These are phyloP conservation scores for Fusarium lyarnte DNA, from an alignment of 2,329 filamentous ascomycete species.

Conservation along the genomic window DNA sequence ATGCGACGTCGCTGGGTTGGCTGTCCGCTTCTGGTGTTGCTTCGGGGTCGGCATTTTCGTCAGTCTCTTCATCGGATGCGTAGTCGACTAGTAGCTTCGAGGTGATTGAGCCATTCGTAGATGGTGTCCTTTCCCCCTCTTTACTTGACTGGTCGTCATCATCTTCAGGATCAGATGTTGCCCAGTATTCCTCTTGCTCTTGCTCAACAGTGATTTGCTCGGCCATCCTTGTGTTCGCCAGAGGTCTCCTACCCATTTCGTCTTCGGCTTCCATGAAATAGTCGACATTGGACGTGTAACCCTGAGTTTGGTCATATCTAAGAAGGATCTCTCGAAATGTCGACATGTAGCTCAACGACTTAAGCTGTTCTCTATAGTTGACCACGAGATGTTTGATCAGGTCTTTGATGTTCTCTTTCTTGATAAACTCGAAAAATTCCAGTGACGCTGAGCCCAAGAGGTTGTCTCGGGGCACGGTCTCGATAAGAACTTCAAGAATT, in stretches of 20 bases:
- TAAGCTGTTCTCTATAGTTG: constrained; percentile 81
- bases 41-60: constrained; percentile 67
- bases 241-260: constrained; percentile 57
- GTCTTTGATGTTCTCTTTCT: constrained; percentile 81
- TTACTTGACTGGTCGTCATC: constrained; percentile 63
- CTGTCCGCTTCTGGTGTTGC: constrained; percentile 32
- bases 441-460: constrained; percentile 92
- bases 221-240: constrained; percentile 67
- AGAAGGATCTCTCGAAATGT: constrained; percentile 81
- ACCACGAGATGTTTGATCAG: constrained; percentile 86
- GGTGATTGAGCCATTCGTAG: constrained; percentile 70
- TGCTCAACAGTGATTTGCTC: constrained; percentile 79
- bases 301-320: constrained; percentile 82
- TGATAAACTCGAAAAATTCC: constrained; percentile 93
- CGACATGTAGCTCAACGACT: constrained; percentile 81
- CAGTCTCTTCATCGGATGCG: constrained; percentile 85
- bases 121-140: constrained; percentile 46
- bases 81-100: constrained; percentile 89
- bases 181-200: constrained; percentile 94
- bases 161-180: constrained; percentile 86
- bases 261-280: constrained; percentile 79
- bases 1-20: constrained; percentile 46
- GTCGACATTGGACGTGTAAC: constrained; percentile 71
- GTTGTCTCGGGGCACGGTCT: constrained; percentile 91
- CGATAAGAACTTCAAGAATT: constrained; percentile 83